Conservation (phyloP, 2,329 filamentous ascomycete species). For the Sporothrix luriei region DNA sequence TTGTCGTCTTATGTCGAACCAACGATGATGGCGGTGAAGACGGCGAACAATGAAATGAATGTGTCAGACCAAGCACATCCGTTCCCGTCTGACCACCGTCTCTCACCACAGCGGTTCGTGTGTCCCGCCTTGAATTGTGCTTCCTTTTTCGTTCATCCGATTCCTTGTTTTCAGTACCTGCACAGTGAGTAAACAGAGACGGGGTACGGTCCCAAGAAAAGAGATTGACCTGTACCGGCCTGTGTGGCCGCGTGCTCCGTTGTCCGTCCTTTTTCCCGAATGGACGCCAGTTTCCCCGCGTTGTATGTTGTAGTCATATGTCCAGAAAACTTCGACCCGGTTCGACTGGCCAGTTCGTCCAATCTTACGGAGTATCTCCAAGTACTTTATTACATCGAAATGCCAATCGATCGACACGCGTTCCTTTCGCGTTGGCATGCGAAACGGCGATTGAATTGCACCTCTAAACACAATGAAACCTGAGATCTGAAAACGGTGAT, state of each 20-base stretch:
- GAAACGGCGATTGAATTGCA: background rate
- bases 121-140: background rate
- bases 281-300: slow-evolving; percentile 2
- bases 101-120: no score
- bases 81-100: background rate
- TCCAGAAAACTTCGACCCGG: background rate
- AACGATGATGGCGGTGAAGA: background rate
- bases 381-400: background rate
- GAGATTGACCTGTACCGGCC: background rate
- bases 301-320: background rate
- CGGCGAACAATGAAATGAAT: background rate
- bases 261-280: background rate
- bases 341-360: background rate
- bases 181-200: background rate
- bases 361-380: background rate
- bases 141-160: slow-evolving; percentile 6
- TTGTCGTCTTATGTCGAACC: no score
- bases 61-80: background rate
- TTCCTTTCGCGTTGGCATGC: slow-evolving; percentile 4
- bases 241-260: no score
- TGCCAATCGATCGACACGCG: slow-evolving; percentile 1
- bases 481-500: background rate
- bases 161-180: slow-evolving; percentile 19
- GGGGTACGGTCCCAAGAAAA: background rate
- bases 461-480: background rate